Evolutionary conservation across 2,329 filamentous ascomycete species (phyloP).

Genomic region (Pseudogymnoascus verrucosus): DNA sequence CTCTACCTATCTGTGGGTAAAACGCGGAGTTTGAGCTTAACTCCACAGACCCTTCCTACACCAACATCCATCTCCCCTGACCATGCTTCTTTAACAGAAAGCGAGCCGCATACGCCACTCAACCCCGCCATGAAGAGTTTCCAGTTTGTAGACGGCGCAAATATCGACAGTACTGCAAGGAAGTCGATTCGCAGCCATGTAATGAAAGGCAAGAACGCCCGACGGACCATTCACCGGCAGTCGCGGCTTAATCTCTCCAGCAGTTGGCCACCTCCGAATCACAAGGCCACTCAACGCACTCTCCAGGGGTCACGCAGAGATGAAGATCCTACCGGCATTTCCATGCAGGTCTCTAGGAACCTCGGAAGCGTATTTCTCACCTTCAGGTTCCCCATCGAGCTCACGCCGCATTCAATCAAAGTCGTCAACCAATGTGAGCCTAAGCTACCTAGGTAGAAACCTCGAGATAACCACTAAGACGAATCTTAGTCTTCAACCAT

Average conservation of each 20-base stretch:
- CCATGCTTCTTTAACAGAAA: background rate
- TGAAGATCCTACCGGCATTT: background rate
- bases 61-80: background rate
- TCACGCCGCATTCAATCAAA: background rate
- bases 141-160: background rate
- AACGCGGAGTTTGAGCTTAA: background rate
- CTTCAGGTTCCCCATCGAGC: background rate
- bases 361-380: background rate
- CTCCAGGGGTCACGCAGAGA: background rate
- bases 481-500: background rate
- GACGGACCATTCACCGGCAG: background rate
- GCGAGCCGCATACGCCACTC: background rate
- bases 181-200: background rate
- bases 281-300: background rate
- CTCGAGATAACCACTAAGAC: background rate
- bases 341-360: background rate
- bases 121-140: background rate
- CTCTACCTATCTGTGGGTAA: no score
- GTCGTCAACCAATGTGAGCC: background rate
- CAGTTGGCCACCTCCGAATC: background rate
- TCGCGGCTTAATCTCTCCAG: background rate
- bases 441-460: background rate
- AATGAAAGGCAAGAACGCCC: background rate
- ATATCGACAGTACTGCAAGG: background rate
- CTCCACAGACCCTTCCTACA: background rate